Evolutionary conservation across 176 grass and related monocot genomes (phyloP).

Genomic region (Carex myosuroides): DNA sequence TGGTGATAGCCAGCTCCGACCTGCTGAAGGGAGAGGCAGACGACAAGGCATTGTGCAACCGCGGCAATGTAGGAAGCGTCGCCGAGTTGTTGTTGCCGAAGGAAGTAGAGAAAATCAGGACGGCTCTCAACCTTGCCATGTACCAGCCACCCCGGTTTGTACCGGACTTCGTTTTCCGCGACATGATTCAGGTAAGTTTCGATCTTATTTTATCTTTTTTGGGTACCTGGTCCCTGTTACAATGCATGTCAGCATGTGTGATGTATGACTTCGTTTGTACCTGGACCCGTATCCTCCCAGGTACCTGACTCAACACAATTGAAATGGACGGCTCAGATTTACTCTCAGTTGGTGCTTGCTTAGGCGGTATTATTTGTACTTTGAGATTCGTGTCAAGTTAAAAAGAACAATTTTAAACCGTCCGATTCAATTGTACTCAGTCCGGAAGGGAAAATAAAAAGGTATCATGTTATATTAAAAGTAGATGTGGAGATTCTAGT

Average conservation of each 20-base stretch:
- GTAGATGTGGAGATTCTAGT: not conserved
- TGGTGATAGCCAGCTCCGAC: conserved; percentile 71
- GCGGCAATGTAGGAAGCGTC: conserved; percentile 23
- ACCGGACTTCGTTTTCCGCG: conserved; percentile 53
- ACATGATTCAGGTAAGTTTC: conserved; percentile 30
- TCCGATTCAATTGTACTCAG: no score
- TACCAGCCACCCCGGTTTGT: conserved; percentile 33
- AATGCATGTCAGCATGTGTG: not conserved
- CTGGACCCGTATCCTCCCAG: no score
- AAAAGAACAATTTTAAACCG: no score
- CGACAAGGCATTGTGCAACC: conserved; percentile 32
- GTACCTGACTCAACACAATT: no score
- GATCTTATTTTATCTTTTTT: not conserved
- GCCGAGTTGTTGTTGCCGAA: conserved; percentile 47
- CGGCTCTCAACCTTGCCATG: conserved; percentile 31
- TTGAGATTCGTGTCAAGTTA: no score
- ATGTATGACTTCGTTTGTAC: no score
- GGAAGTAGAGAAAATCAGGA: conserved; percentile 15
- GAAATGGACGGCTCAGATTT: no score
- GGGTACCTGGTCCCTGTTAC: not conserved
- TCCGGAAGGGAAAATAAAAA: no score
- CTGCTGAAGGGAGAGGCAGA: conserved; percentile 58
- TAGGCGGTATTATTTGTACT: no score
- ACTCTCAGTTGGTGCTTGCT: no score
- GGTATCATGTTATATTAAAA: not conserved